phyloP scores from a whole-genome alignment of 208 protist species.

The Acanthamoeba sp. region DNA sequence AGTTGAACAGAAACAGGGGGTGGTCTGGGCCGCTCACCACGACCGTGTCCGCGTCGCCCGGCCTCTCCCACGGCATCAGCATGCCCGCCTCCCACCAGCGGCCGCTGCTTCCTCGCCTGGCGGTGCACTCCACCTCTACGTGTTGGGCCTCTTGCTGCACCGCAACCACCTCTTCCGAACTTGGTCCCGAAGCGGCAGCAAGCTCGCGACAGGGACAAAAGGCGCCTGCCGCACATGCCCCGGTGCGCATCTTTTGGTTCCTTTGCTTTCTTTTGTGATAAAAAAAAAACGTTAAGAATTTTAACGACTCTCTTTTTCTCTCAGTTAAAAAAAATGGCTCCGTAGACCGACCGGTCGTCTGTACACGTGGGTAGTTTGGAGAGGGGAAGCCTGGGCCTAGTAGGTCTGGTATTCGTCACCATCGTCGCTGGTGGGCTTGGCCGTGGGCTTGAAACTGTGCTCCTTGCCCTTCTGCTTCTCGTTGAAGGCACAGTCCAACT shows the following conservation, averaged over 20 bases:
- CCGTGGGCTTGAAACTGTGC: background rate
- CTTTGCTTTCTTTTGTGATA: too few relatives aligned
- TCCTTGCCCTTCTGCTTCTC: slow-evolving; percentile 63
- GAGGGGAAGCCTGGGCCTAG: background rate
- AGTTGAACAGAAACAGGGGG: slow-evolving; percentile 63
- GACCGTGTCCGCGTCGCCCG: background rate
- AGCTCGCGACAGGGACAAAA: too few relatives aligned
- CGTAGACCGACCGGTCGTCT: background rate
- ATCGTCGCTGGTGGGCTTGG: slow-evolving; percentile 9
- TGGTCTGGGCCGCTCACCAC: slow-evolving; percentile 37
- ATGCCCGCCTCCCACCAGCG: background rate
- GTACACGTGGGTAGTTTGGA: background rate
- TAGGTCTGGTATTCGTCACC: slow-evolving; percentile 69
- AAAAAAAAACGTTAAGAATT: too few relatives aligned
- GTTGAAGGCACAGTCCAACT: slow-evolving; percentile 67
- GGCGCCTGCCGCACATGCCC: too few relatives aligned
- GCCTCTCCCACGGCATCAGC: background rate
- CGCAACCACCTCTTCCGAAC: background rate
- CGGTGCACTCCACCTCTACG: background rate
- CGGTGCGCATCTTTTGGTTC: too few relatives aligned
- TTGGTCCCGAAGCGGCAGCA: too few relatives aligned
- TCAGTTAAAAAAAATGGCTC: too few relatives aligned
- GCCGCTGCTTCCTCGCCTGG: background rate
- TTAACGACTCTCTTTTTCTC: too few relatives aligned
- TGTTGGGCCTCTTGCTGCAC: background rate